phyloP scores from a whole-genome alignment of 2,329 filamentous ascomycete genomes.

The Apiospora saccharicola region DNA sequence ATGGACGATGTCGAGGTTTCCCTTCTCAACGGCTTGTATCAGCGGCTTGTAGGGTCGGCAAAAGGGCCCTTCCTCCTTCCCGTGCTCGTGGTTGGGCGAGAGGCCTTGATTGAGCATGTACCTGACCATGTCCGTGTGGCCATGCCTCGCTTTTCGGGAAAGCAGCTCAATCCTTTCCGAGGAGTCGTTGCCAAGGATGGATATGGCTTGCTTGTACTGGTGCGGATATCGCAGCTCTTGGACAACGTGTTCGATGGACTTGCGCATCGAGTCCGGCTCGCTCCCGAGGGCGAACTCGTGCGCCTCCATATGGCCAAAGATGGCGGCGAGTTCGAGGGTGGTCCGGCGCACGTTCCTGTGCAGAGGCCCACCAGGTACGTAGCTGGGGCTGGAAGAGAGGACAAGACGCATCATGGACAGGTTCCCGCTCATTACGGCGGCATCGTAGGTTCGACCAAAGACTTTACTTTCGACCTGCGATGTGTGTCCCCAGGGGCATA shows the following conservation, averaged over 20 bases:
- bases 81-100: neutral
- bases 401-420: neutral
- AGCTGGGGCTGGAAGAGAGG: neutral
- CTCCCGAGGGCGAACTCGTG: neutral
- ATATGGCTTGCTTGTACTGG: neutral
- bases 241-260: neutral
- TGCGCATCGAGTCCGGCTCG: neutral
- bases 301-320: neutral
- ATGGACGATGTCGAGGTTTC: neutral
- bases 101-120: neutral
- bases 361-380: neutral
- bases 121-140: neutral
- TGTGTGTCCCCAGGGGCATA: neutral
- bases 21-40: neutral
- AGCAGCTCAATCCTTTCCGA: neutral
- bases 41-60: slow-evolving; percentile 7
- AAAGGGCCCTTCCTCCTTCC: neutral
- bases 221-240: neutral
- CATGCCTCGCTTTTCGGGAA: neutral
- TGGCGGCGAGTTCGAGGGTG: neutral
- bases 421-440: neutral
- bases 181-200: neutral
- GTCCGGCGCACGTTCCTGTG: neutral
- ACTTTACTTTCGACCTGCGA: neutral
- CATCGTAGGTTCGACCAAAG: neutral